Percentiles rank a stretch among this genome's conserved stretches.
Evolutionary conservation across 176 grass and related monocot genomes (phyloP).

Genomic region (Triticum dicoccoides): DNA sequence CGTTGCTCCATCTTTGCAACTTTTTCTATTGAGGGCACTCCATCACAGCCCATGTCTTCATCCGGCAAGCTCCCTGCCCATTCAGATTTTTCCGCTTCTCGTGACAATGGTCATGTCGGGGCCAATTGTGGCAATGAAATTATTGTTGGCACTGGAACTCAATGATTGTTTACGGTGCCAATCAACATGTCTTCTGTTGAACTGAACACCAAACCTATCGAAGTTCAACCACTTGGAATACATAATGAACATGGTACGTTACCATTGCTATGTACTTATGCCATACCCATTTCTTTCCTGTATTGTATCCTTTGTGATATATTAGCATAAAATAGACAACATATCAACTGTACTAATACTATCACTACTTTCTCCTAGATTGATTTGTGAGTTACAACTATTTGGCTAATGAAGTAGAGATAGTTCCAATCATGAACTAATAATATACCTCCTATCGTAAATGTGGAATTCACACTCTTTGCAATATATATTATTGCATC

Average conservation of each 20-base stretch:
- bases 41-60: not conserved
- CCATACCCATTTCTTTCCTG: not conserved
- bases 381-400: not conserved
- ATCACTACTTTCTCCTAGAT: not conserved
- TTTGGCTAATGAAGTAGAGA: not conserved
- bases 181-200: conserved; percentile 21
- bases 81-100: not conserved
- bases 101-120: not conserved
- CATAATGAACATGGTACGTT: not conserved
- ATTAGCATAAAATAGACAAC: not conserved
- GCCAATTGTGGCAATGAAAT: not conserved
- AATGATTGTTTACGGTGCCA: not conserved
- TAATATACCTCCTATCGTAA: not conserved
- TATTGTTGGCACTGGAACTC: not conserved
- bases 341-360: no score
- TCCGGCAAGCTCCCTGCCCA: not conserved
- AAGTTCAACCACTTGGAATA: not conserved
- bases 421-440: not conserved
- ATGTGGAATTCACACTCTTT: not conserved
- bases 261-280: not conserved
- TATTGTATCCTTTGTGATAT: not conserved
- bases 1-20: conserved; percentile 29
- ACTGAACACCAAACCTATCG: not conserved
- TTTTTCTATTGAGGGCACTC: conserved; percentile 5
- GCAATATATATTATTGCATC: not conserved